A percentile compares a stretch with the other conserved stretches of the same genome.
phyloP scores from a whole-genome alignment of 2,329 filamentous ascomycete species.

The Hymenoscyphus infarciens region DNA sequence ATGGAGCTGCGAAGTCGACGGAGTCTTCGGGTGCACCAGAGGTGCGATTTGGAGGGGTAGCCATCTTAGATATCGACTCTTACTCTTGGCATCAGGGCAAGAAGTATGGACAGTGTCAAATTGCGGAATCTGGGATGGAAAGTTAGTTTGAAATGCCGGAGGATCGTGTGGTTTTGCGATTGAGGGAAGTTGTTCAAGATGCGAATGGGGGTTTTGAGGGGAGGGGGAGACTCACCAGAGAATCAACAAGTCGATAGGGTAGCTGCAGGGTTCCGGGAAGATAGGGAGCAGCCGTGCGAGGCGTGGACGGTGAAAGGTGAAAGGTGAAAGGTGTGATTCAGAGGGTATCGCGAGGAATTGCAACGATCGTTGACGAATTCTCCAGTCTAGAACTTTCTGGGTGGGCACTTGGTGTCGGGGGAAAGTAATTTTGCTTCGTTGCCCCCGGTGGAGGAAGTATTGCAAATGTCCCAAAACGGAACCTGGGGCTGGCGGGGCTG shows the following conservation, averaged over 20 bases:
- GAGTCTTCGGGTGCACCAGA: slow-evolving; percentile 25
- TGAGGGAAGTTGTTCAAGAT: background rate
- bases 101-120: background rate
- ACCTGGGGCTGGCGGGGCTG: too few relatives aligned
- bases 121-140: background rate
- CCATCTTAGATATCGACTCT: slow-evolving; percentile 18
- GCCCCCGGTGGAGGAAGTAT: too few relatives aligned
- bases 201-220: background rate
- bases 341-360: slow-evolving; percentile 1
- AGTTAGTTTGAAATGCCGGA: background rate
- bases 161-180: background rate
- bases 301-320: background rate
- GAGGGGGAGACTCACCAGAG: background rate
- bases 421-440: too few relatives aligned
- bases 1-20: slow-evolving; percentile 25
- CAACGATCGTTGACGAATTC: background rate
- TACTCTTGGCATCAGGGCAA: slow-evolving; percentile 3
- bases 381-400: background rate
- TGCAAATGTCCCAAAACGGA: too few relatives aligned
- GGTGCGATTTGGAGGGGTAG: slow-evolving; percentile 21
- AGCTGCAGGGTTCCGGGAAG: background rate
- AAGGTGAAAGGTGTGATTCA: background rate
- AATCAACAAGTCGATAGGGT: background rate
- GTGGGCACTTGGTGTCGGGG: too few relatives aligned
- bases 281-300: slow-evolving; percentile 2